Base-by-base conservation (phyloP, 208 protist species). In the Trypanosoma theileri region DNA sequence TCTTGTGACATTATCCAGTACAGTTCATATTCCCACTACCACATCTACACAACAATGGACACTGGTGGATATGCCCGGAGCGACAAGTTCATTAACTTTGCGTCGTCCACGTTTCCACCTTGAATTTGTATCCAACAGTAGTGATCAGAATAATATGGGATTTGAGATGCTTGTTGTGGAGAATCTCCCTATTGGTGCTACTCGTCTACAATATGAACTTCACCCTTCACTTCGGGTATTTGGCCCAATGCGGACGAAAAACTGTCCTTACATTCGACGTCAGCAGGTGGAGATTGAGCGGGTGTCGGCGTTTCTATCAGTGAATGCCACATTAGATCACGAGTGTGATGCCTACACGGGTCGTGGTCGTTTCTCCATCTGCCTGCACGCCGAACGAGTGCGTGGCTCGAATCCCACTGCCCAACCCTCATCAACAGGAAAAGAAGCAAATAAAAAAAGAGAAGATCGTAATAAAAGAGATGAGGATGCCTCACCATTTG, bases 331-430 rank as follows among this genome's bases (percentile, higher is more conserved):
- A 12, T 75, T 91, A 28, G 79, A 87, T 71, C 91, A 96, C 73
- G 91, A 96, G 75, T 96, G 91, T 59, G 88, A 93, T 60, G 85
- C 77, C n/a, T 96, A 96, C 77, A 91, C 81, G 21, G 84, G 86
- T 8, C 16, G 63, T 22, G 85, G 83, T 6, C 60, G 67, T 48
- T 79, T 96, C 42, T 85, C 84, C 14, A 78, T 96, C 50, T 96
- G 91, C 67, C 71, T 96, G 22, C 84, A 91, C 65, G 81, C 85
- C 0, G 82, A 87, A 45, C 40, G 35, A 9, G 31, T 48, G 6
- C 12, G 24, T 41, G 9, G n/a, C 4, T 24, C 28, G 6, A 55
- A 7, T 7, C 0, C 59, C 52, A n/a, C 19, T 19, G 17, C 21
- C n/a, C 28, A 35, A 35, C 28, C 28, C 1, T 6, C 28, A 35